Base-by-base conservation (phyloP, 2,329 filamentous ascomycete genomes). In the Alternaria ventricosa region DNA sequence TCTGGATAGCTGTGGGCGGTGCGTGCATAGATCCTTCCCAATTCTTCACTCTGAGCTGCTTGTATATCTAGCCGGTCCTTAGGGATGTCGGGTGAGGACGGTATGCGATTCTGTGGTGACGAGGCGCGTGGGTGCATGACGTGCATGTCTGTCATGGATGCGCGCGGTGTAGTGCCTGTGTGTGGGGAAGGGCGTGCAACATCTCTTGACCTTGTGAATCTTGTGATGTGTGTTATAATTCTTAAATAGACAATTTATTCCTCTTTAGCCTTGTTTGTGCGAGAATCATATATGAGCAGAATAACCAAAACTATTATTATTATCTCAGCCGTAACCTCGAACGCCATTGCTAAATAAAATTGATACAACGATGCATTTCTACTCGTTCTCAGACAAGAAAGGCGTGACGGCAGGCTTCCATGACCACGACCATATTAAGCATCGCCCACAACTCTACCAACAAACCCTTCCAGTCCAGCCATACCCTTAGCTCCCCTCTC, bases 381-480 rank as follows among this genome's bases (percentile, higher is more conserved):
- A 41, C 15, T 41, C 36, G 18, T 41, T 41, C 36, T 41, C 27
- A 27, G 27, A 47, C 22, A 10, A 47, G 22, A 25, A 11, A 49
- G 25, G 6, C 23, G 15, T 49, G 13, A 18, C 15, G 23, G 23
- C 15, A 49, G n/a, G 15, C 15, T 25, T 27, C n/a, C 5, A 12
- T 28, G 23, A 45, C 25, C 11, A 5, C 25, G n/a, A 44, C 13
- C 22, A 3, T 10, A 6, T 12, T 30, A 60, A 20, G 23, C 33
- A 25, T 57, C 65, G 18, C 74, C 74, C 11, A 78, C 59, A 11
- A 94, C 87, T 64, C 82, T 87, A 0, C 92, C 92, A 30, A 93
- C 89, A 76, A 89, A 92, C 0, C 91, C 91, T 64, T 93, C 91
- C 18, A 94, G 78, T 0, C 90, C 90, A 10, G 85, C 84, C 12